A percentile compares a stretch with the other conserved stretches of the same genome.
Conservation (phyloP, 2,329 filamentous ascomycete species). For the Colletotrichum phormii region DNA sequence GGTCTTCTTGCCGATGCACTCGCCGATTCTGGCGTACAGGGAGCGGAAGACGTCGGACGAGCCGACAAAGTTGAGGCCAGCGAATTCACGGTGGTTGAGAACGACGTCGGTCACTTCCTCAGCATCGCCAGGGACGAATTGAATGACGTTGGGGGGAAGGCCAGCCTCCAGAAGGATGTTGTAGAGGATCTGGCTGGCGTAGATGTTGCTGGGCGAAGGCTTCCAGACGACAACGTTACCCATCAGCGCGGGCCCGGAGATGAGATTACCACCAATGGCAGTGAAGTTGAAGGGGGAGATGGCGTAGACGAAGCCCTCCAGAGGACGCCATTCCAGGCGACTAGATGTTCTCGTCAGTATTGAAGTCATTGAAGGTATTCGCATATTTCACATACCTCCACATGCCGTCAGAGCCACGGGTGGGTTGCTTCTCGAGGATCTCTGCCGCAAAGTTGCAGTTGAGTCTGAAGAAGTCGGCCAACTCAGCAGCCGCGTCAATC, state of each 20-base stretch:
- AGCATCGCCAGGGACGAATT: conserved; percentile 91
- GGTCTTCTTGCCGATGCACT: conserved; percentile 81
- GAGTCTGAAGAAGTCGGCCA: conserved; percentile 93
- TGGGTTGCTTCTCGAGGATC: conserved; percentile 87
- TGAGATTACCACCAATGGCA: conserved; percentile 89
- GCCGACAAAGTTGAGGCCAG: conserved; percentile 94
- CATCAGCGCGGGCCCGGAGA: conserved; percentile 85
- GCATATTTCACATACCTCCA: conserved; percentile 67
- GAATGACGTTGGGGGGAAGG: conserved; percentile 88
- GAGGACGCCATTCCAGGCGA: conserved; percentile 85
- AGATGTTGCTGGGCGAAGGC: conserved; percentile 79
- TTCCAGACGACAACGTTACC: conserved; percentile 98
- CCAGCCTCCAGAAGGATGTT: conserved; percentile 92
- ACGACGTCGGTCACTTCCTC: conserved; percentile 84
- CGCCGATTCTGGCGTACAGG: conserved; percentile 87
- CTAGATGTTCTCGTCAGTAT: conserved; percentile 47
- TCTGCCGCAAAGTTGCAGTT: conserved; percentile 95
- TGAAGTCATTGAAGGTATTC: neutral
- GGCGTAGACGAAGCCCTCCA: conserved; percentile 96
- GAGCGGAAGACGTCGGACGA: conserved; percentile 91
- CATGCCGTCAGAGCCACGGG: conserved; percentile 82
- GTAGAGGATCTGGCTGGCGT: conserved; percentile 90
- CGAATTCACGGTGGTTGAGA: conserved; percentile 82
- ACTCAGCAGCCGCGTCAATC: conserved; percentile 93
- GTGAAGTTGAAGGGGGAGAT: conserved; percentile 98